Conservation (phyloP, 202 grass and related monocot genomes). For the Bolboschoenoplectus hybrid region DNA sequence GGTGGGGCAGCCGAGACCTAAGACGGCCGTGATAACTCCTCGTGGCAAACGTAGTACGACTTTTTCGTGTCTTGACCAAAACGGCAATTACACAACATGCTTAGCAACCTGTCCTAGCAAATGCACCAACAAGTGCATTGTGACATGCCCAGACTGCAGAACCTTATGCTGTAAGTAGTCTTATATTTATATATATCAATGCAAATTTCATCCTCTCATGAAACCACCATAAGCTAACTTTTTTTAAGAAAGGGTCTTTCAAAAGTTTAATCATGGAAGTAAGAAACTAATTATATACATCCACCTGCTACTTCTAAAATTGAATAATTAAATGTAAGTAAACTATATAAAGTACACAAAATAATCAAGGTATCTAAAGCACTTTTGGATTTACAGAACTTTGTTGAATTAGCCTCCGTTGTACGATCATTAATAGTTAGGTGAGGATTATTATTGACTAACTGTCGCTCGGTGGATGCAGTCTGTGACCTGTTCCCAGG, state of each 20-base stretch:
- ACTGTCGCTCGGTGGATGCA: constrained; percentile 18
- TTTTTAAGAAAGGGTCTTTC: too few relatives aligned
- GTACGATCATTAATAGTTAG: not conserved
- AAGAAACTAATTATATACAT: not conserved
- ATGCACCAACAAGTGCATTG: constrained; percentile 41
- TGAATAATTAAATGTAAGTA: not conserved
- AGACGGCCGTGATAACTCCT: not conserved
- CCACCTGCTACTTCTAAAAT: not conserved
- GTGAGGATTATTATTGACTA: constrained; percentile 2
- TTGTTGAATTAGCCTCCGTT: not conserved
- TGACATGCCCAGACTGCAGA: constrained; percentile 42
- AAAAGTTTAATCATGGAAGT: too few relatives aligned
- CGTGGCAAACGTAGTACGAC: not conserved
- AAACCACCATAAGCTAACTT: not conserved
- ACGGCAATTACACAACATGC: constrained; percentile 33
- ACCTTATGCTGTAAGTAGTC: constrained; percentile 47
- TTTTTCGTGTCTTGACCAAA: not conserved
- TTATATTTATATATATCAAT: not conserved
- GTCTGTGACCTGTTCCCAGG: constrained; percentile 49
- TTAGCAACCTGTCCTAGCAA: constrained; percentile 43
- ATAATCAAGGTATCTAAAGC: not conserved
- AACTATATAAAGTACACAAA: not conserved
- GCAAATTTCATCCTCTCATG: not conserved
- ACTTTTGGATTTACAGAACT: not conserved
- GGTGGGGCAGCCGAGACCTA: not conserved